Base-by-base conservation (phyloP, 1,284 basidiomycete genomes). In the Sporisorium exsertum region DNA sequence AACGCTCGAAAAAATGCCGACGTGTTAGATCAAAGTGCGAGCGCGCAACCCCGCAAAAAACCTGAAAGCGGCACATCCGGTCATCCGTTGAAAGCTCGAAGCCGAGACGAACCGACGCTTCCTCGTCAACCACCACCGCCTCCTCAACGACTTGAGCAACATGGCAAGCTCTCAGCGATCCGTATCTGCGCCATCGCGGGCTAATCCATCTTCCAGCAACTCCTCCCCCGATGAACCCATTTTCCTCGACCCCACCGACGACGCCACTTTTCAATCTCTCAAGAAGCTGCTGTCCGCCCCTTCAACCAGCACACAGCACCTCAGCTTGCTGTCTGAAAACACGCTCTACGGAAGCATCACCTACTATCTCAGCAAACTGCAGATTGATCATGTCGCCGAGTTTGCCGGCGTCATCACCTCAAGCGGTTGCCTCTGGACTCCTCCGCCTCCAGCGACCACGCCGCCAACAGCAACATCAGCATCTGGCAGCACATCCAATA, bases 281-380 rank as follows among this genome's bases (percentile, higher is more conserved):
- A 74, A 77, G 29, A 76, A 79, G 50, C 78, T 84, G 27, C 69
- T 84, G 0, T 65, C 73, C 0, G 80, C 83, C 3, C 77, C 77
- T 3, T 67, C 80, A 2, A 65, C 75, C 33, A 83, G 81, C 37
- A 73, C 78, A 3, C 65, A 76, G 49, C 79, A 79, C 42, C 67
- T 84, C 43, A 75, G 78, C 16, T 59, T 83, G 22, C 73, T 84
- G 42, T 78, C 77, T 5, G 64, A 80, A 7, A 55, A 63, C 47
- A 72, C 77, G 0, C 76, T 84, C 10, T 83, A 78, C 42, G 74
- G 81, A n/a, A 72, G 82, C 56, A 81, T 84, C 58, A 78, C 78
- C 15, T 73, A 76, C 67, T 84, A 81, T 54, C 49, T 83, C 12
- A 73, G 80, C 33, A 77, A 76, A 40, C 61, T 84, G 42, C 64